A percentile compares a stretch with the other conserved stretches of the same genome.
Evolutionary conservation across 192 early-diverging fungal genomes (phyloP).

Genomic region (Phycomyces blakesleeanus): DNA sequence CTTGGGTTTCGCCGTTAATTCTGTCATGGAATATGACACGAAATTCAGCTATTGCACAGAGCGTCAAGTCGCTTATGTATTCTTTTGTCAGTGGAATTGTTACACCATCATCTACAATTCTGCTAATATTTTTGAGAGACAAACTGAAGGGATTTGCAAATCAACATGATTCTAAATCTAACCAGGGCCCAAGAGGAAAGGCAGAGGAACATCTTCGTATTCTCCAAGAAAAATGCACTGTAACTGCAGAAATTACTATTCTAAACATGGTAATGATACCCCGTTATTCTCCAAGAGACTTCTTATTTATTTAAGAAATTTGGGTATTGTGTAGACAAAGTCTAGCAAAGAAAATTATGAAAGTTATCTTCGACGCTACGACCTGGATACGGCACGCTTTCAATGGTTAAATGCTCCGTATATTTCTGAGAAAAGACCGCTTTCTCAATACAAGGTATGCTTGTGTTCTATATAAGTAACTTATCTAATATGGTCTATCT

Average conservation of each 20-base stretch:
- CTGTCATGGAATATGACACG: slow-evolving; percentile 2
- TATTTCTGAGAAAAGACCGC: neutral
- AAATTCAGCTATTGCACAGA: neutral
- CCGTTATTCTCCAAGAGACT: neutral
- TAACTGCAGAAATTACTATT: neutral
- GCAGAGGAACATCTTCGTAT: neutral
- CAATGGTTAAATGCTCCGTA: neutral
- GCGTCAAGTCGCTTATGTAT: neutral
- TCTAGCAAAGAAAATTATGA: neutral
- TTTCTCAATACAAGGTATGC: neutral
- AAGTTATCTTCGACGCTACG: neutral
- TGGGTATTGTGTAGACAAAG: neutral
- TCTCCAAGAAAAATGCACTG: neutral
- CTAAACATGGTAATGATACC: neutral
- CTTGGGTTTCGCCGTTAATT: slow-evolving; percentile 7
- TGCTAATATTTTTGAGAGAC: neutral
- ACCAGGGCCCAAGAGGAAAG: neutral
- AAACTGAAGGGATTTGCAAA: neutral
- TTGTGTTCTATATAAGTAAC: neutral
- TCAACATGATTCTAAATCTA: neutral
- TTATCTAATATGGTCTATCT: neutral
- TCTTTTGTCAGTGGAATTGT: neutral
- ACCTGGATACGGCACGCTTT: neutral
- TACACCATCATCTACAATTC: too few species aligned
- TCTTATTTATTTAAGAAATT: neutral